Evolutionary conservation across 305 asterid species (phyloP), one percentile per base, ranked within the genome.

Genomic region (Petunia hybrid): DNA sequence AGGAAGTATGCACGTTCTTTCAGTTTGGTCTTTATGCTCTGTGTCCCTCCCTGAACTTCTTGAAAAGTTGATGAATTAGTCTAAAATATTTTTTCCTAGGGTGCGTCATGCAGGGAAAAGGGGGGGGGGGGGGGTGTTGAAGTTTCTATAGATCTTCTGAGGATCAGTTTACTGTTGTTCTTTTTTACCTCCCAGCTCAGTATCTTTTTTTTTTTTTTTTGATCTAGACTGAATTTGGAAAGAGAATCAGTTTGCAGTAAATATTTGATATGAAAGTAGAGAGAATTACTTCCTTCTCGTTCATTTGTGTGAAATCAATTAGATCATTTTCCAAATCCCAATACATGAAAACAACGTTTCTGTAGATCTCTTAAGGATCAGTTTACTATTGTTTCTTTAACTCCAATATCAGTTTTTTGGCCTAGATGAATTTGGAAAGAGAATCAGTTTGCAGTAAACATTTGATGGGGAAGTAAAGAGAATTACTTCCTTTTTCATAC

Each of bases 31-130:
- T 71, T 60, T 71, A 71, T 45, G 60, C 35, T 46, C 61, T 60
- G 45, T 45, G 10, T 41, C 41, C 16, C 76, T 46, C 59, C 56
- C 31, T 46, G 60, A 71, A 71, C 16, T 71, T 46, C 77, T 71
- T 71, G 60, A 46, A 71, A 46, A 71, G 61, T 55, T 71, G 77
- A 46, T 71, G 77, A 46, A 31, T 35, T 12, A 71, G 14, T 46
- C 77, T 22, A 70, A 46, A 46, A 31, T 46, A 10, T 71, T 9
- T 70, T 46, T 46, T 31, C 42, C 42, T 71, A 60, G 31, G 60
- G 60, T 13, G 4, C 4, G 1, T 31, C 76, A 22, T 22, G 31
- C n/a, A 0, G 5, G 3, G 77, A 39, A 2, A 2, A 1, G 5
- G 40, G 13, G 57, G 45, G 36, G 14, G 64, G 3, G 4, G 22